Base-by-base conservation (phyloP, 1,284 basidiomycete species). In the Cutaneotrichosporon sp. region DNA sequence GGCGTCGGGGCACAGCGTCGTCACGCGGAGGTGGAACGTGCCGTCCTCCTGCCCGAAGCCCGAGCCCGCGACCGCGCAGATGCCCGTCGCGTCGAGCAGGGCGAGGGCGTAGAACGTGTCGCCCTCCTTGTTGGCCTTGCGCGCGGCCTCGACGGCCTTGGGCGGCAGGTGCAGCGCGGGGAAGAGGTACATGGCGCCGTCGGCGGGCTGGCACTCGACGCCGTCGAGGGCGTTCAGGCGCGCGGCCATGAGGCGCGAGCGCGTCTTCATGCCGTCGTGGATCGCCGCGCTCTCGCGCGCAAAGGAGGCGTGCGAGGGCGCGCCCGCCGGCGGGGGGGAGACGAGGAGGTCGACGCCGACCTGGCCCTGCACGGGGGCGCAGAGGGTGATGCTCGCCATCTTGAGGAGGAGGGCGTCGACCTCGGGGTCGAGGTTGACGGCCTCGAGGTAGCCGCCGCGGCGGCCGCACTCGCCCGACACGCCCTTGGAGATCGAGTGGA, bases 401-500 rank as follows among this genome's bases (percentile, higher is more conserved):
- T 95, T 95, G 83, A 94, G 94, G 59, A 95, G 85, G 69, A 89
- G 84, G 18, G 88, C 89, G 60, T 88, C 80, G 62, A 93, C 83
- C 22, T 90, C 87, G 11, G 85, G 80, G 22, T 84, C 78, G 67
- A 95, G 81, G 81, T 95, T 95, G 65, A 85, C 84, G 71, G 87
- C 85, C 79, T 95, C 92, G 72, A 95, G 92, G 82, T 94, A 95
- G 4, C 92, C 92, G 43, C 92, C 92, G 50, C 92, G 85, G n/a
- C 92, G 84, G 14, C 92, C 92, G 77, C 92, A 95, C 80, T 95
- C 92, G 67, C 92, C 92, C 36, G 85, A 86, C 66, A 94, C 90
- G 61, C 92, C 92, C 79, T 95, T 95, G 62, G 89, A 91, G 74
- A 92, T 92, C 57, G 89, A 92, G 82, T 95, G 92, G 86, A 94